Percentiles rank a stretch among this genome's conserved stretches.
phyloP scores from a whole-genome alignment of 441 rosid species.

The Mallotus repandus region DNA sequence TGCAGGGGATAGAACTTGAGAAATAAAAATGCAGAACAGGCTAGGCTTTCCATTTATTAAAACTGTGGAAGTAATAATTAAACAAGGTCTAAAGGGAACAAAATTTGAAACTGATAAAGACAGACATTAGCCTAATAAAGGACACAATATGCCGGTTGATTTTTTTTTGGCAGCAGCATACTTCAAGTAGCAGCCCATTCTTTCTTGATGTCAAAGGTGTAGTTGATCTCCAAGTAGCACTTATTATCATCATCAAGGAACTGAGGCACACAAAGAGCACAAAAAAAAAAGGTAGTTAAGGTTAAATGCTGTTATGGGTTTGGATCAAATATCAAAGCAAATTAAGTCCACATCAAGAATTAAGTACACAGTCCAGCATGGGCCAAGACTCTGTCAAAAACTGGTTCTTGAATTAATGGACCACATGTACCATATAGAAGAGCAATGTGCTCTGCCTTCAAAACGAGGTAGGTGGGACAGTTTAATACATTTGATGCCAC shows the following conservation, averaged over 20 bases:
- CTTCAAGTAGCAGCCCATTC: constrained; percentile 49
- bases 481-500: neutral
- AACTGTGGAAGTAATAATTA: constrained; percentile 10
- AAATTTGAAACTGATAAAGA: neutral
- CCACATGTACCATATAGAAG: neutral
- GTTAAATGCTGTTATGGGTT: neutral
- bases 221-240: constrained; percentile 85
- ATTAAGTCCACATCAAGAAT: constrained; percentile 3
- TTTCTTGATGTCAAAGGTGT: constrained; percentile 78
- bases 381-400: neutral
- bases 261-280: constrained; percentile 31
- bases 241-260: constrained; percentile 85
- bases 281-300: neutral
- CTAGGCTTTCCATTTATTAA: constrained; percentile 21
- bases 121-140: neutral
- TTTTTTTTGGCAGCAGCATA: neutral
- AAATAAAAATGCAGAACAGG: neutral
- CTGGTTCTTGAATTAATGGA: neutral
- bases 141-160: too few relatives aligned
- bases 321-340: neutral
- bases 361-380: constrained; percentile 10
- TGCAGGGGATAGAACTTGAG: neutral
- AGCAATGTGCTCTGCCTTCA: neutral
- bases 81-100: neutral
- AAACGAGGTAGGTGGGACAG: neutral